Base-by-base conservation (phyloP, 495 filamentous ascomycete species). In the Aspergillus avenaceus region DNA sequence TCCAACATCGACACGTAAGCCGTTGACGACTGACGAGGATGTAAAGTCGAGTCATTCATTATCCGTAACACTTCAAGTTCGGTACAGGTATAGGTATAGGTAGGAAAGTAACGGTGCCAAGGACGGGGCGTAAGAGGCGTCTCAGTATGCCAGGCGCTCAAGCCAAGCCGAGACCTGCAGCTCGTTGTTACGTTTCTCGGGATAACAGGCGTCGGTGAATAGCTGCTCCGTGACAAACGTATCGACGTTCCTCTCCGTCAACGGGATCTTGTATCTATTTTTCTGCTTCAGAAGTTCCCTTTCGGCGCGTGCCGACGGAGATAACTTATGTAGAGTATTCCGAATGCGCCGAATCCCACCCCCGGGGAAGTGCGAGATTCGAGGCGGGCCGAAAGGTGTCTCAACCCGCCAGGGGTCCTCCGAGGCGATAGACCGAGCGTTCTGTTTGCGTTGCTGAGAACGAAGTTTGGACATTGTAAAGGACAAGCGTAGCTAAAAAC, bases 111-210 rank as follows among this genome's bases (percentile, higher is more conserved):
- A 18, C 13, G 34, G 7, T 8, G 34, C 21, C 34, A 18, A 38
- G 9, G 8, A 31, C 3, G 28, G n/a, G n/a, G 2, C 1, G 16
- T 2, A 38, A 11, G 34, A 38, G 16, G 34, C 51, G 23, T 41
- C 37, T 47, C 44, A 56, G 25, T 62, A 66, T 74, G 74, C 61
- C 79, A 86, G 34, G 70, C 80, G 59, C 72, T 80, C 72, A 75
- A 90, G 61, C 87, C 87, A 75, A 80, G 84, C 65, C 69, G 81
- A 66, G 79, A 91, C 59, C 64, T 81, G 75, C 77, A 87, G 45
- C 71, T 86, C 67, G 75, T 80, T 47, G 58, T 68, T 52, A 76
- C 71, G 53, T 53, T 78, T 51, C 79, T 85, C 34, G 61, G 59
- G 41, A 76, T 84, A 60, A 69, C 76, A 55, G 76, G 84, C 85